Conservation (phyloP, 345 rosid species). For the Populus euphratica region DNA sequence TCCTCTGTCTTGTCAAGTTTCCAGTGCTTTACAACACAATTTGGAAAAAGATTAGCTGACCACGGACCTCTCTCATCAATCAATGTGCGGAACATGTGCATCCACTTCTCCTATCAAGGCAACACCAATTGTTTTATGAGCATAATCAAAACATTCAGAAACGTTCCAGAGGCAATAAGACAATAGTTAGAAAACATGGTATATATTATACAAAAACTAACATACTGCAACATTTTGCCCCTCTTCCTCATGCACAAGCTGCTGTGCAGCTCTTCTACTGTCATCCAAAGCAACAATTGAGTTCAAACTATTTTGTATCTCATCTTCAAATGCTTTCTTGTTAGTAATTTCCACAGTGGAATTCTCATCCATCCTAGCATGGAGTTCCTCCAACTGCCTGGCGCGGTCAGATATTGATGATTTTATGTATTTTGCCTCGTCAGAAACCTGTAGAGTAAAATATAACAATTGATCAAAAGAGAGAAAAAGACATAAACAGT, state of each 20-base stretch:
- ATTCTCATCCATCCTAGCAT: slow-evolving; percentile 56
- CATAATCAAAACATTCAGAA: neutral
- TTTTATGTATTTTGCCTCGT: slow-evolving; percentile 72
- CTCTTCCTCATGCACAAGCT: slow-evolving; percentile 73
- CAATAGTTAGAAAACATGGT: slow-evolving; percentile 2
- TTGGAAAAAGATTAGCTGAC: slow-evolving; percentile 95
- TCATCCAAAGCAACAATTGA: slow-evolving; percentile 76
- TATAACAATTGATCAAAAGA: neutral
- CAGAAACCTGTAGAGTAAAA: slow-evolving; percentile 51
- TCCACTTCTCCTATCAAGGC: slow-evolving; percentile 74
- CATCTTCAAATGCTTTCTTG: slow-evolving; percentile 73
- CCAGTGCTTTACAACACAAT: slow-evolving; percentile 65
- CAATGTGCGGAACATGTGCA: slow-evolving; percentile 85
- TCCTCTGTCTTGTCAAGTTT: slow-evolving; percentile 98
- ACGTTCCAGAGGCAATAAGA: neutral
- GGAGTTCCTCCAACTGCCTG: slow-evolving; percentile 62
- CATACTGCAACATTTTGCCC: slow-evolving; percentile 82
- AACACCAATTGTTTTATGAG: neutral
- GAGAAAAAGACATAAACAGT: neutral
- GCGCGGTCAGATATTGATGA: slow-evolving; percentile 59
- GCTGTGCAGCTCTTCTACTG: slow-evolving; percentile 62
- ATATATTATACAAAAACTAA: slow-evolving; percentile 8
- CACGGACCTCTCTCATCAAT: slow-evolving; percentile 98
- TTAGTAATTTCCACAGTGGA: slow-evolving; percentile 46
- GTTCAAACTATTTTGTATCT: slow-evolving; percentile 55